Conservation (phyloP, 2,329 filamentous ascomycete species). For the Talaromyces piceae region DNA sequence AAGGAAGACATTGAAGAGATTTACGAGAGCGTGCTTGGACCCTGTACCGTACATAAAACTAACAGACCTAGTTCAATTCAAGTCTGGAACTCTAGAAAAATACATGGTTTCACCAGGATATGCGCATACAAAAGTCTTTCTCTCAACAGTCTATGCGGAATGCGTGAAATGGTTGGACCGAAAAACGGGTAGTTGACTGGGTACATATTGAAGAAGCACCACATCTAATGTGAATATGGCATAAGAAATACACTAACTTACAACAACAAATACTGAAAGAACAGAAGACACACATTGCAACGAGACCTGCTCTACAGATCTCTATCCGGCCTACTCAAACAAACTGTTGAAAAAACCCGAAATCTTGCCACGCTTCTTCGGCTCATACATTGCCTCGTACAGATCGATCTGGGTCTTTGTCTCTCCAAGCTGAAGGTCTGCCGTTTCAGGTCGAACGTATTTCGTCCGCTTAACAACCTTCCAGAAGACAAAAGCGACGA, state of each 20-base stretch:
- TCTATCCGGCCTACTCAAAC: constrained; percentile 13
- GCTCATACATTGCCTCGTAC: constrained; percentile 11
- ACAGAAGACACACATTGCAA: background rate
- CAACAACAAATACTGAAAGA: background rate
- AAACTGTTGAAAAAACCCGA: constrained; percentile 15
- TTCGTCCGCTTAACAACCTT: constrained; percentile 50
- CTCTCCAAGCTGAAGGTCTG: constrained; percentile 65
- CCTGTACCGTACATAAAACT: too few relatives aligned
- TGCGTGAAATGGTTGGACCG: too few relatives aligned
- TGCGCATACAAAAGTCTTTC: too few relatives aligned
- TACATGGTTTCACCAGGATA: too few relatives aligned
- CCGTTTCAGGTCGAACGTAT: constrained; percentile 48
- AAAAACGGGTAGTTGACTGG: too few relatives aligned
- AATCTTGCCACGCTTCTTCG: constrained; percentile 15
- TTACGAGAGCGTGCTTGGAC: too few relatives aligned
- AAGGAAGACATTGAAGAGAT: too few relatives aligned
- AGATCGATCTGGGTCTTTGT: constrained; percentile 4
- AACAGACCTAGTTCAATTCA: too few relatives aligned
- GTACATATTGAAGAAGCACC: background rate
- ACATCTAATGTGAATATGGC: too few relatives aligned
- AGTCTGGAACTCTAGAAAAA: too few relatives aligned
- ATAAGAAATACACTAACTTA: too few relatives aligned
- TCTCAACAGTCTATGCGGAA: too few relatives aligned
- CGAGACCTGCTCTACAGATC: background rate
- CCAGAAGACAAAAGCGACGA: constrained; percentile 59